Base-by-base conservation (phyloP, 1,284 basidiomycete species). In the Chondrostereum purpureum region DNA sequence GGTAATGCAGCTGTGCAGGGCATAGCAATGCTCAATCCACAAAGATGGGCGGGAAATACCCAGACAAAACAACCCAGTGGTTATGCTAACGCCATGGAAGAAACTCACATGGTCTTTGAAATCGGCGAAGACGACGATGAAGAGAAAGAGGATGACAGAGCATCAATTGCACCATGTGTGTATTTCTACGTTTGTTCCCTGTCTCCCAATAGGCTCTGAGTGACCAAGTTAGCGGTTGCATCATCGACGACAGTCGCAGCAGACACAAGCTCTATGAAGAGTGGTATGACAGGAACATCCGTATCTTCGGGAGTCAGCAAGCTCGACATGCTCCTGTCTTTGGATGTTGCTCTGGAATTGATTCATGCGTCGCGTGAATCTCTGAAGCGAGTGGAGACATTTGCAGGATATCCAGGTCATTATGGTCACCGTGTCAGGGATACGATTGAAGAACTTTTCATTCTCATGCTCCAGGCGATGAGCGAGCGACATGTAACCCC, bases 361-460 rank as follows among this genome's bases (percentile, higher is more conserved):
- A 95, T 99, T 47, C 92, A 98, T 53, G 83, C 88, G 0, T 83
- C 92, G 55, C 84, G 94, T 42, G 92, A 97, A 50, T 79, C 85
- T 0, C 73, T 96, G 40, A 97, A 97, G 64, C 80, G 95, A 6
- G 83, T 92, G 2, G 92, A 98, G 61, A 92, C 86, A 2, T 99
- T 96, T 61, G 70, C 76, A 0, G 77, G 77, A 4, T 98, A 95
- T 58, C 91, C 92, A 0, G 89, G 89, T 0, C 76, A 80, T 50
- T 88, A 85, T 49, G 89, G 91, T 1, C 75, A 77, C 45, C 80
- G 87, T 6, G 91, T 96, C 1, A 72, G 79, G 31, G 91, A 93
- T 56, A 89, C 89, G 1, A 88, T 98, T 44, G 92, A 99, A 62
- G 92, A 97, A 58, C 69, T 93, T 1, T 95, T 96, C 49, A 85